These are phyloP conservation scores for Xanthoconium separans DNA, from an alignment of 1,284 basidiomycete genomes.

Conservation along the genomic window DNA sequence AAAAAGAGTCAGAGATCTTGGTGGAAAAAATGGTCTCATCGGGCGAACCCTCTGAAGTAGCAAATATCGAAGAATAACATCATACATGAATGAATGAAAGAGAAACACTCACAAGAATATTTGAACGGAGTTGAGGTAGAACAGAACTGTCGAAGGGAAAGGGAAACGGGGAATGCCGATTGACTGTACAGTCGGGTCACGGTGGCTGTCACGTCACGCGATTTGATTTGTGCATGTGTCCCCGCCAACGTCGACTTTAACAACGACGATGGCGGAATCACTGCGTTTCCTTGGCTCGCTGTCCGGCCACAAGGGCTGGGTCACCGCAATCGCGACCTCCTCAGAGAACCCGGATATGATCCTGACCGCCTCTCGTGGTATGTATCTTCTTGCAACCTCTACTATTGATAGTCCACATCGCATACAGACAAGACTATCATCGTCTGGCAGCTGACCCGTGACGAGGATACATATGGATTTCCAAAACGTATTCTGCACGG, in stretches of 20 bases:
- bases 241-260: slow-evolving; percentile 37
- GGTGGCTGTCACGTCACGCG: slow-evolving; percentile 61
- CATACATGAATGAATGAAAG: slow-evolving; percentile 32
- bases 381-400: slow-evolving; percentile 30
- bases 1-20: slow-evolving; percentile 73
- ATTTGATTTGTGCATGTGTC: slow-evolving; percentile 7
- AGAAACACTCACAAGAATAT: slow-evolving; percentile 20
- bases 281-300: slow-evolving; percentile 92
- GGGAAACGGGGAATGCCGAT: slow-evolving; percentile 33
- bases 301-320: slow-evolving; percentile 95
- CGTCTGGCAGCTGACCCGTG: slow-evolving; percentile 98
- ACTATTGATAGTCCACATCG: slow-evolving; percentile 21
- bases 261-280: slow-evolving; percentile 72
- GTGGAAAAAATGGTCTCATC: slow-evolving; percentile 74
- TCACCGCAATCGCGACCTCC: slow-evolving; percentile 95
- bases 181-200: slow-evolving; percentile 50
- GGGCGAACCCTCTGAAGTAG: slow-evolving; percentile 78
- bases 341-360: slow-evolving; percentile 98
- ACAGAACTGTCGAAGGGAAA: no score
- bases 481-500: slow-evolving; percentile 98
- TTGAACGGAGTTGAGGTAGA: no score
- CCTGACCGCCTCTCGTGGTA: slow-evolving; percentile 95
- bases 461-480: slow-evolving; percentile 90
- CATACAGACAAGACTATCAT: slow-evolving; percentile 99
- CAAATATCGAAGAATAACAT: slow-evolving; percentile 70